These are phyloP conservation scores for Colletotrichum agaves DNA, from an alignment of 2,329 filamentous ascomycete genomes.

Conservation along the genomic window DNA sequence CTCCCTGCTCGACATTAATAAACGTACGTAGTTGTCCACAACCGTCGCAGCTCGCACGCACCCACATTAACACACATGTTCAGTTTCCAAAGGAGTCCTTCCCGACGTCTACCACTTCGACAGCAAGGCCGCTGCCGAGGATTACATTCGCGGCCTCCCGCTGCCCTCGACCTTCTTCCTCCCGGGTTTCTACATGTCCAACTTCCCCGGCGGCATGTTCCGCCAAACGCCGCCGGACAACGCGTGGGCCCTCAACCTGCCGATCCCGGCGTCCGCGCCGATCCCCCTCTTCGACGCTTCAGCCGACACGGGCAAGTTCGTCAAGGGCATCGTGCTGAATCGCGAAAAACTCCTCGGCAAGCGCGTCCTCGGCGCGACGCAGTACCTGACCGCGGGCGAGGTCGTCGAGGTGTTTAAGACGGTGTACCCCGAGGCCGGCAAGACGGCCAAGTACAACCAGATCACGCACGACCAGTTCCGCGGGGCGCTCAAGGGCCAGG, in stretches of 20 bases:
- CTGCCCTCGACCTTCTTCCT: slow-evolving; percentile 62
- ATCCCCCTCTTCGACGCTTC: slow-evolving; percentile 49
- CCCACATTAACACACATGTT: slow-evolving; percentile 16
- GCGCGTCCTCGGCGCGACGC: slow-evolving; percentile 49
- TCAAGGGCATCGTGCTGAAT: slow-evolving; percentile 44
- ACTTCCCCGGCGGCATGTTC: slow-evolving; percentile 50
- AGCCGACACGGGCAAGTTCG: slow-evolving; percentile 55
- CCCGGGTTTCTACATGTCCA: slow-evolving; percentile 66
- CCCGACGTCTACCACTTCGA: slow-evolving; percentile 64
- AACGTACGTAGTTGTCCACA: slow-evolving; percentile 45
- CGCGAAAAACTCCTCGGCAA: slow-evolving; percentile 44
- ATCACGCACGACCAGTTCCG: slow-evolving; percentile 50
- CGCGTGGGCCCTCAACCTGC: slow-evolving; percentile 47
- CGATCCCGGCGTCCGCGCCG: slow-evolving; percentile 43
- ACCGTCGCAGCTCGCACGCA: not conserved
- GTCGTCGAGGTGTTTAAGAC: slow-evolving; percentile 44
- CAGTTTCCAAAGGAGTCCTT: slow-evolving; percentile 54
- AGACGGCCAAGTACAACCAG: slow-evolving; percentile 44
- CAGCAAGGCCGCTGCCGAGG: slow-evolving; percentile 64
- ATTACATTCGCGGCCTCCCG: slow-evolving; percentile 60
- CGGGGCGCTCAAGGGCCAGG: slow-evolving; percentile 44
- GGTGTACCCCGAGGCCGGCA: slow-evolving; percentile 50
- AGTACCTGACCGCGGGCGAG: slow-evolving; percentile 48
- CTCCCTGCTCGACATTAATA: slow-evolving; percentile 52
- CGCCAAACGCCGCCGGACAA: slow-evolving; percentile 43